A percentile compares a stretch with the other conserved stretches of the same genome.
These are phyloP conservation scores for Oxyria digyna DNA, from an alignment of 148 eudicot species.

Conservation along the genomic window DNA sequence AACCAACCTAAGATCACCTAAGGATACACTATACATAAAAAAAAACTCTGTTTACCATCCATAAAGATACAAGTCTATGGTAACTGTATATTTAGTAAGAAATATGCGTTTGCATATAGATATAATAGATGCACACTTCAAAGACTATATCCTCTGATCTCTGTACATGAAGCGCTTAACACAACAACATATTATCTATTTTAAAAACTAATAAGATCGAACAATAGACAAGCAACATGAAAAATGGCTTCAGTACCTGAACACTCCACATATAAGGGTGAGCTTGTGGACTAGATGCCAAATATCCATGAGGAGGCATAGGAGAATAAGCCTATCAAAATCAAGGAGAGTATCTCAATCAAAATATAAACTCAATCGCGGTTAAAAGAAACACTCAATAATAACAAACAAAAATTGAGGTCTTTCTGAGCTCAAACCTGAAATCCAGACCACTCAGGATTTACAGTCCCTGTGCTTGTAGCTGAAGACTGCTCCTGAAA, in stretches of 20 bases:
- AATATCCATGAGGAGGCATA: constrained; percentile 76
- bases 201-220: not conserved
- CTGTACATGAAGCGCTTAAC: not conserved
- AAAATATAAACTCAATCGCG: not conserved
- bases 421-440: constrained; percentile 44
- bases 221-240: not conserved
- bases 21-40: not conserved
- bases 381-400: not conserved
- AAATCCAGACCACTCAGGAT: constrained; percentile 91
- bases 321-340: constrained; percentile 83
- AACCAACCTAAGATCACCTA: not conserved
- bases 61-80: not conserved
- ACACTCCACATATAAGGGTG: constrained; percentile 99
- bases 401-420: not conserved
- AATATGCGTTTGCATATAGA: not conserved
- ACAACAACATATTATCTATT: not conserved
- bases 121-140: not conserved
- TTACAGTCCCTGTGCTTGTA: constrained; percentile 42
- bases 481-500: constrained; percentile 65
- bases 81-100: not conserved
- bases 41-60: not conserved
- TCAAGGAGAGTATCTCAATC: constrained; percentile 9
- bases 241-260: constrained; percentile 42
- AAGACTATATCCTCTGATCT: not conserved
- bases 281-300: constrained; percentile 89